A percentile compares a stretch with the other conserved stretches of the same genome.
Evolutionary conservation across 176 grass and related monocot genomes (phyloP).

Genomic region (Lolium multiflorum): DNA sequence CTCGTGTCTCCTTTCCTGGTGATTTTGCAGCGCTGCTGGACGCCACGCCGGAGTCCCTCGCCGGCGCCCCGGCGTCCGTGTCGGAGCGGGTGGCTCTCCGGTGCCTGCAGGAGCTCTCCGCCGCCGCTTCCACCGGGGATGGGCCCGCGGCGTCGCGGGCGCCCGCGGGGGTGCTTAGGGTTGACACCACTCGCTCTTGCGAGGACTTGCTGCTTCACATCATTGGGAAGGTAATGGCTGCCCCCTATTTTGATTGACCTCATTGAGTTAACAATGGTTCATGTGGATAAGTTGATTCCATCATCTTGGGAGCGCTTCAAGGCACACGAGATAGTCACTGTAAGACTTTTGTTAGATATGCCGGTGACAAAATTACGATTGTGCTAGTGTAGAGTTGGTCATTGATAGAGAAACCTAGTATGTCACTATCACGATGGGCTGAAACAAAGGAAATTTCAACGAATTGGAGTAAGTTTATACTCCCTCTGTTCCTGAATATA

Average conservation of each 20-base stretch:
- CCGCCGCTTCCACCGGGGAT: background rate
- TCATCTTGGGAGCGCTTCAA: background rate
- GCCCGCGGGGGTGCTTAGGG: background rate
- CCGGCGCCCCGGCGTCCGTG: background rate
- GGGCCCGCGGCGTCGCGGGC: background rate
- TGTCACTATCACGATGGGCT: background rate
- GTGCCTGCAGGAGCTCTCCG: conserved; percentile 3
- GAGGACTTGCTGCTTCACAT: conserved; percentile 40
- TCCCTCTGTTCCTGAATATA: too few relatives aligned
- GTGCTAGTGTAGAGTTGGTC: background rate
- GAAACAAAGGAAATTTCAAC: background rate
- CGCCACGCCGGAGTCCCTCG: background rate
- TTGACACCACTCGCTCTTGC: conserved; percentile 28
- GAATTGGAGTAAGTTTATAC: background rate
- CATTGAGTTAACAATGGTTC: background rate
- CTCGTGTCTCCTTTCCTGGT: background rate
- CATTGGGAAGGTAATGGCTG: conserved; percentile 1
- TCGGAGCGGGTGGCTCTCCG: conserved; percentile 8
- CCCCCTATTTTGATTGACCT: background rate
- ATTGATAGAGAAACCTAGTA: background rate
- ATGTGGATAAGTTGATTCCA: background rate
- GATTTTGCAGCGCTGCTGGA: background rate
- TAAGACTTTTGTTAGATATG: background rate
- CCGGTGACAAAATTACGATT: background rate
- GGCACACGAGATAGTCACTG: background rate